A percentile compares a stretch with the other conserved stretches of the same genome.
These are phyloP conservation scores for Trichophyton simii DNA, from an alignment of 2,329 filamentous ascomycete species.

Conservation along the genomic window DNA sequence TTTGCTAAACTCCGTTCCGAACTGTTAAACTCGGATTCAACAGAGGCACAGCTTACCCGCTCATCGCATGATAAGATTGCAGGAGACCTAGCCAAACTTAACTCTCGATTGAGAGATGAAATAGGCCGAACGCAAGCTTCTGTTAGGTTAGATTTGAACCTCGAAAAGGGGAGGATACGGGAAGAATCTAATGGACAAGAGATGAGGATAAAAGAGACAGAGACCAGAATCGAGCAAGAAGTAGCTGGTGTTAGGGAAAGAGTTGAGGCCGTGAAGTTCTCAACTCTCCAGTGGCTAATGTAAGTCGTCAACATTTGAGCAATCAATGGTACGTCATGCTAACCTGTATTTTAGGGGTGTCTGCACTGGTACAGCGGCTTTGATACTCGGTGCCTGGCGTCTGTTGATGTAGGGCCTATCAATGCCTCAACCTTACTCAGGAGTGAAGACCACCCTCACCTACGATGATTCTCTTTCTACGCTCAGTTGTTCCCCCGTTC, in stretches of 20 bases:
- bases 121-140: conserved; percentile 88
- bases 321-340: conserved; percentile 16
- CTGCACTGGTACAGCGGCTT: conserved; percentile 52
- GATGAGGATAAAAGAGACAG: conserved; percentile 96
- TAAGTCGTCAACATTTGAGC: conserved; percentile 44
- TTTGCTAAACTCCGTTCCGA: conserved; percentile 95
- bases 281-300: conserved; percentile 96
- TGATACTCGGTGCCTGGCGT: conserved; percentile 56
- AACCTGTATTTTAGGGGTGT: conserved; percentile 39
- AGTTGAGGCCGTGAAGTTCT: conserved; percentile 94
- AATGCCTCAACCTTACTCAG: background rate
- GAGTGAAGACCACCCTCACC: background rate
- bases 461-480: background rate
- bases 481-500: background rate
- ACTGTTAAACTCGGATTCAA: conserved; percentile 79
- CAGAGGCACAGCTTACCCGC: conserved; percentile 77
- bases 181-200: conserved; percentile 96
- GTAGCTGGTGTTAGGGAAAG: conserved; percentile 80
- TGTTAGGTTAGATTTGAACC: conserved; percentile 80
- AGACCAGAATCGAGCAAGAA: conserved; percentile 97
- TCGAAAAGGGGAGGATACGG: conserved; percentile 91
- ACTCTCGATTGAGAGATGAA: conserved; percentile 78
- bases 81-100: conserved; percentile 90
- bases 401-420: conserved; percentile 43
- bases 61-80: conserved; percentile 83